phyloP scores from a whole-genome alignment of 176 grass and related monocot genomes.

The Typha latifolia region DNA sequence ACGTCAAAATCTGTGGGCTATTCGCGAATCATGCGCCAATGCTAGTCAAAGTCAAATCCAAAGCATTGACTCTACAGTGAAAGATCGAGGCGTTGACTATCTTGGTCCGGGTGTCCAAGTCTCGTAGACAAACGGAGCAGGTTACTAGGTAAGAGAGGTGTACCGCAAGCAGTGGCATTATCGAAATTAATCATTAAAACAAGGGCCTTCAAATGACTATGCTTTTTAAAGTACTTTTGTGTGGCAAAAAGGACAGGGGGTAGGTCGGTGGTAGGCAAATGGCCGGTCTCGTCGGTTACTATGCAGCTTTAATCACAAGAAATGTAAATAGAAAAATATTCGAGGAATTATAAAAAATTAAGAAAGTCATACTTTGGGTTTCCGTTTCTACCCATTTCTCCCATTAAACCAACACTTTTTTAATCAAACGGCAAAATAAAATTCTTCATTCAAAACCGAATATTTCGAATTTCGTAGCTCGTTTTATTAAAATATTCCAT shows the following conservation, averaged over 20 bases:
- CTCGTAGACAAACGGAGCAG: too few relatives aligned
- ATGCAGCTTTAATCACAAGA: conserved; percentile 16
- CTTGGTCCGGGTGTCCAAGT: too few relatives aligned
- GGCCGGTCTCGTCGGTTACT: conserved; percentile 16
- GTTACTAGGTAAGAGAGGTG: too few relatives aligned
- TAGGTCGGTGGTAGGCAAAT: conserved; percentile 19
- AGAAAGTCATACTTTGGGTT: conserved; percentile 20
- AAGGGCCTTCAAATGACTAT: background rate
- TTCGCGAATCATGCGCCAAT: too few relatives aligned
- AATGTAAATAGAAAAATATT: conserved; percentile 4
- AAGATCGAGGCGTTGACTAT: too few relatives aligned
- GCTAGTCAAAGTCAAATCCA: too few relatives aligned
- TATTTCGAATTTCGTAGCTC: conserved; percentile 38
- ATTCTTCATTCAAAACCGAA: conserved; percentile 12
- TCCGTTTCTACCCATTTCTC: conserved; percentile 20
- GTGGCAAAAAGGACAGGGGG: conserved; percentile 12
- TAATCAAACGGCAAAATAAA: conserved; percentile 27
- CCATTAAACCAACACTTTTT: conserved; percentile 13
- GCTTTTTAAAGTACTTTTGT: background rate
- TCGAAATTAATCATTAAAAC: background rate
- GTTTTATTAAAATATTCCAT: conserved; percentile 30
- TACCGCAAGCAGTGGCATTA: conserved; percentile 3
- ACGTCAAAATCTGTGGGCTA: too few relatives aligned
- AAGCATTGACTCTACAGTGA: too few relatives aligned
- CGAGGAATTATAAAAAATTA: conserved; percentile 14